phyloP scores from a whole-genome alignment of 2,329 filamentous ascomycete species.

The Aureobasidium subglaciale region DNA sequence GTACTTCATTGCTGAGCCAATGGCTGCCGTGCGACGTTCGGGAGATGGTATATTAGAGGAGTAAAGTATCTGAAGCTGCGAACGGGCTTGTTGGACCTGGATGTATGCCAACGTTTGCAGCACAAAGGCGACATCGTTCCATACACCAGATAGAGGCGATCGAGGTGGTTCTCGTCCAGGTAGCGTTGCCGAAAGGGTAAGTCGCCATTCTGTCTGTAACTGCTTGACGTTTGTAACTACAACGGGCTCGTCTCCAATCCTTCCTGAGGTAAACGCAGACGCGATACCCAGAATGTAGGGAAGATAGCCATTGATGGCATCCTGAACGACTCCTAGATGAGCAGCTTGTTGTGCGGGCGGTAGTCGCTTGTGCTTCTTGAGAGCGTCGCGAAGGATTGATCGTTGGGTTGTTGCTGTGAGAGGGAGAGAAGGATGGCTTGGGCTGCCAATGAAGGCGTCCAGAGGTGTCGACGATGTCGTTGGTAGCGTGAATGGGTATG shows the following conservation, averaged over 20 bases:
- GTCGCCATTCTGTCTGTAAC: conserved; percentile 72
- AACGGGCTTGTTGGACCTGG: conserved; percentile 64
- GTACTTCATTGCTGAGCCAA: conserved; percentile 67
- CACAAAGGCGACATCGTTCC: conserved; percentile 76
- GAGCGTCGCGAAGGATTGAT: conserved; percentile 69
- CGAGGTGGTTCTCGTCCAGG: conserved; percentile 59
- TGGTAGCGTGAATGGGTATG: conserved; percentile 79
- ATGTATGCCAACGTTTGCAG: conserved; percentile 71
- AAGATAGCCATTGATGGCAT: conserved; percentile 67
- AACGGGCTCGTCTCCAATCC: conserved; percentile 54
- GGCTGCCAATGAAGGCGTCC: conserved; percentile 66
- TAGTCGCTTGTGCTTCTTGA: conserved; percentile 89
- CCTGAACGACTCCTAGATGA: conserved; percentile 63
- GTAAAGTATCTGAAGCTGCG: conserved; percentile 66
- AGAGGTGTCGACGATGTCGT: conserved; percentile 86
- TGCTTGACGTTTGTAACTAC: conserved; percentile 49
- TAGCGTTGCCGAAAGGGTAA: conserved; percentile 61
- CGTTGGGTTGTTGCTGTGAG: conserved; percentile 76
- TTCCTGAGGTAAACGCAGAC: conserved; percentile 34
- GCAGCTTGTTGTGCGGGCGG: conserved; percentile 61
- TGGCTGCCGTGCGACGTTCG: conserved; percentile 61
- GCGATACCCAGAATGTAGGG: conserved; percentile 77
- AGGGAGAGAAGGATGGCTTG: conserved; percentile 83
- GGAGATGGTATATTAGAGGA: conserved; percentile 46
- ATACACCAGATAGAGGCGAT: conserved; percentile 64